Base-by-base conservation (phyloP, 345 rosid species). In the Eucalyptus sp. region DNA sequence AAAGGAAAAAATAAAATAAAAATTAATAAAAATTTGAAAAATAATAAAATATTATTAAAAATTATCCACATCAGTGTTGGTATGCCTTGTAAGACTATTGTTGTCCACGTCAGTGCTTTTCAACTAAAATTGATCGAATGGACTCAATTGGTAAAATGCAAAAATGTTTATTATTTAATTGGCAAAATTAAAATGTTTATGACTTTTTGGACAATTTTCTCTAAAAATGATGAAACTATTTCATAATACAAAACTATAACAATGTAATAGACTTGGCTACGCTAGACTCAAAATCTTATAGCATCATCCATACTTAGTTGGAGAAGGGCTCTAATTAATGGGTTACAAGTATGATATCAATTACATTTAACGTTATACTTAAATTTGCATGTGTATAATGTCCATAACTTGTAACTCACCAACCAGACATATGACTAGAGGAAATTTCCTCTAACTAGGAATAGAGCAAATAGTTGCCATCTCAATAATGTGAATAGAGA, bases 21-120 rank as follows among this genome's bases (percentile, higher is more conserved):
- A 56, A 1, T 22, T 17, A 51, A 51, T 50, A 13, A 50, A 13
- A 50, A 50, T 13, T 13, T 50, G 15, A 50, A 50, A 50, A 50
- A 52, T 20, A 52, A 52, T 18, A 52, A 56, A 56, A 56, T 24
- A 56, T 10, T 24, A 52, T 7, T 4, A 56, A 56, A 56, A 56
- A 56, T 56, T 56, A 56, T 56, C 6, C 0, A 56, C 29, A 24
- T 56, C 6, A 10, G 1, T 2, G 0, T 0, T 24, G 3, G 3
- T 56, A 25, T 0, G 3, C 2, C 0, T 22, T 0, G 3, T 56
- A 24, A 56, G 5, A 56, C 1, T 24, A 25, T 22, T 24, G 4
- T 3, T 29, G 5, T 56, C 13, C 12, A 56, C 1, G 3, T 56
- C 0, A 24, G 2, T 56, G 29, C 3, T 56, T 56, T 24, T 56